Base-by-base conservation (phyloP, 1,284 basidiomycete species). In the Rhodotorula sp. region DNA sequence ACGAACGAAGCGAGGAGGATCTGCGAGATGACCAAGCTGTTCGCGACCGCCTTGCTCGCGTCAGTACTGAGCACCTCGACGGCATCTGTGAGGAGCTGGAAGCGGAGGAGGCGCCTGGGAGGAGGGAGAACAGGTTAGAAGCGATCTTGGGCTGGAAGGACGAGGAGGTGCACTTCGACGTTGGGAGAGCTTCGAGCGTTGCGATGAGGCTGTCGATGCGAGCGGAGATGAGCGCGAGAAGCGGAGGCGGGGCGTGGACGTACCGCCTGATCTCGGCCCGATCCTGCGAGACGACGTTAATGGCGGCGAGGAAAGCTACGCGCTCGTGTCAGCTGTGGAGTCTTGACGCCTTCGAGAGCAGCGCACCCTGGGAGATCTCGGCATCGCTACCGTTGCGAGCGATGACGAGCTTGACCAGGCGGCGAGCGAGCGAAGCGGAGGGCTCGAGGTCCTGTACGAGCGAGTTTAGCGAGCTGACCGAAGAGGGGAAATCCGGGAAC, bases 391-490 rank as follows among this genome's bases (percentile, higher is more conserved):
- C 61, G 11, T 51, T 36, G 10, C 68, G 68, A n/a, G 56, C 55
- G 30, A 70, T 24, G 44, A 70, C 36, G 29, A 70, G 61, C 48
- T 66, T 66, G 64, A 70, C 46, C 7, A 51, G n/a, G 1, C 64
- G 39, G 10, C 64, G 56, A n/a, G 46, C 44, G 1, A 56, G 19
- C 22, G 17, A 24, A 7, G 52, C 27, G 15, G 48, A 44, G 0
- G 68, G 53, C 11, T 66, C 61, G 29, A 70, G n/a, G 1, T 59
- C 55, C 68, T 70, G 55, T 9, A 2, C 6, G 15, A 2, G 1
- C 11, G 0, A 44, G 10, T 27, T 10, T 15, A 8, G 24, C 7
- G 9, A 15, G 19, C 7, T 4, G 32, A 32, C 0, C 13, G 6
- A 15, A 8, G 1, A 5, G 1, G 19, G 10, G 22, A 2, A 58